Percentiles rank a stretch among this genome's conserved stretches.
These are phyloP conservation scores for Telopea speciosissima DNA, from an alignment of 177 flowering plant species.

Conservation along the genomic window DNA sequence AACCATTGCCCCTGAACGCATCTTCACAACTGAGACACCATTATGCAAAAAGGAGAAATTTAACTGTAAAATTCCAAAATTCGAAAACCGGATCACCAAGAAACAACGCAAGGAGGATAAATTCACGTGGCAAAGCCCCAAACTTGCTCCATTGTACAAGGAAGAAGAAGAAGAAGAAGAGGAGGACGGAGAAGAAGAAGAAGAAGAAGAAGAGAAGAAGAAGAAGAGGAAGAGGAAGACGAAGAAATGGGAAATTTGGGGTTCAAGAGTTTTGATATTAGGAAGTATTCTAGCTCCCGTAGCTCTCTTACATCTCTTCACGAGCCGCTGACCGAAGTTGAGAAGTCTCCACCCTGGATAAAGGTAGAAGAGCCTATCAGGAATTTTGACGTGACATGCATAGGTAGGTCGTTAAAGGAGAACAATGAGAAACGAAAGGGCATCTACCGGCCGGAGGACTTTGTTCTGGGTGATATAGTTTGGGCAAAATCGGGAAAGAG, in stretches of 20 bases:
- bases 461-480: slow-evolving; percentile 75
- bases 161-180: slow-evolving; percentile 19
- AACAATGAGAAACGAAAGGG: slow-evolving; percentile 35
- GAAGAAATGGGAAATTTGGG: slow-evolving; percentile 14
- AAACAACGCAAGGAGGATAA: slow-evolving; percentile 24
- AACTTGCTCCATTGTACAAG: slow-evolving; percentile 17
- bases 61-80: slow-evolving; percentile 24
- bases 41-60: slow-evolving; percentile 26
- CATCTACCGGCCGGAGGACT: slow-evolving; percentile 51
- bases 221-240: slow-evolving; percentile 14
- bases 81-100: slow-evolving; percentile 13
- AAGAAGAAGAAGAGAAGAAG: neutral
- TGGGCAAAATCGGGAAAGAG: slow-evolving; percentile 88
- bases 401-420: slow-evolving; percentile 18
- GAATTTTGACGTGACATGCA: slow-evolving; percentile 11
- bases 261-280: slow-evolving; percentile 17
- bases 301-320: slow-evolving; percentile 33
- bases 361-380: slow-evolving; percentile 20
- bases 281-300: slow-evolving; percentile 38
- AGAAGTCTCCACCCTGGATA: slow-evolving; percentile 10
- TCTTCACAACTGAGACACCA: slow-evolving; percentile 17
- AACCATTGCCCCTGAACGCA: slow-evolving; percentile 22
- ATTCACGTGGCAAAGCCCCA: slow-evolving; percentile 11
- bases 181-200: neutral
- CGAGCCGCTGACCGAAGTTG: slow-evolving; percentile 31